Base-by-base conservation (phyloP, 306 rosid species). In the Cotoneaster glaucophyllus region DNA sequence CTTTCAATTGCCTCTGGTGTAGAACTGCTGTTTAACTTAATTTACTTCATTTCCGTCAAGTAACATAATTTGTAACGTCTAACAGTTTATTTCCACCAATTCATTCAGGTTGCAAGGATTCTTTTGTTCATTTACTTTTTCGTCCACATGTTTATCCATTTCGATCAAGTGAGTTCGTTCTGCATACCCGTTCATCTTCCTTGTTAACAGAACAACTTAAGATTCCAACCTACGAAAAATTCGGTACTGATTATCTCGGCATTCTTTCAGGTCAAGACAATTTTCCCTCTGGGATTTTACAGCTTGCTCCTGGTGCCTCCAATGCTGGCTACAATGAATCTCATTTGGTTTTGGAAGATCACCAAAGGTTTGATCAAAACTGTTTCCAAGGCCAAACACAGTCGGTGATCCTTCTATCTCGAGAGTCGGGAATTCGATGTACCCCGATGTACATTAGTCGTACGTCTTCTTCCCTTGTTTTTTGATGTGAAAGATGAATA, bases 311-410 rank as follows among this genome's bases (percentile, higher is more conserved):
- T 48, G 69, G 89, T 91, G 66, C 79, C 98, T 48, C 87, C 93
- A 31, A 69, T 82, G 82, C 64, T 93, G 76, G 50, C 88, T 77
- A 7, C 71, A 24, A 83, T 93, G 97, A 93, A 93, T 69, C 17
- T 90, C 41, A 83, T 89, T 62, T 93, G 98, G 98, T 93, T 93
- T 79, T 91, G 97, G 97, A 93, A 93, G 89, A 93, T 93, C 64
- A 82, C 88, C 31, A 93, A 81, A 86, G 98, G 98, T 58, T 75
- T 93, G 86, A 71, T 93, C 12, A 93, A 86, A 83, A 87, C 98
- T 25, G 82, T 93, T 44, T 45, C 85, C 4, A 93, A 91, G 84
- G 87, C 88, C 71, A 88, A 79, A 71, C 93, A 86, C 82, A 81
- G 70, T 77, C 71, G 84, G 71, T 93, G 91, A 93, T 64, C 76